Conservation (phyloP, 106 monocot species). For the Chionographis japonica region DNA sequence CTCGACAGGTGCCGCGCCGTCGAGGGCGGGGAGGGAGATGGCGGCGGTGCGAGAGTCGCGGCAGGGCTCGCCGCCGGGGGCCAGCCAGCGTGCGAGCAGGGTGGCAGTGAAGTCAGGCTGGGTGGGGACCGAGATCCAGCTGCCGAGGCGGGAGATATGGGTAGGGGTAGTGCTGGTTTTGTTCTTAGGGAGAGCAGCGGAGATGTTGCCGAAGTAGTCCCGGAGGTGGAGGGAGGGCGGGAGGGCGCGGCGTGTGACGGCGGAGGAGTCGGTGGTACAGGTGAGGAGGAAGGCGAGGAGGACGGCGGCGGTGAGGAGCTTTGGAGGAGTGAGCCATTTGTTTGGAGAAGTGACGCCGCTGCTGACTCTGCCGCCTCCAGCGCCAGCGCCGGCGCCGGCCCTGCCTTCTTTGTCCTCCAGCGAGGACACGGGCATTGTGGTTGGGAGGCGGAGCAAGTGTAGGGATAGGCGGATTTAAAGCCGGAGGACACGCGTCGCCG, state of each 20-base stretch:
- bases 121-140: slow-evolving; percentile 40
- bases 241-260: background rate
- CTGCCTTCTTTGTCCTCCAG: background rate
- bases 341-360: background rate
- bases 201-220: slow-evolving; percentile 3
- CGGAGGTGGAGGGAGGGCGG: background rate
- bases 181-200: background rate
- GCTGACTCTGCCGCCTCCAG: background rate
- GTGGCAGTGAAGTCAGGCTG: slow-evolving; percentile 47
- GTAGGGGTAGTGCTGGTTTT: background rate
- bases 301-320: slow-evolving; percentile 17
- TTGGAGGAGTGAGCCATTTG: slow-evolving; percentile 14
- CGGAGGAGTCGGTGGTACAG: slow-evolving; percentile 8
- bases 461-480: too few species aligned
- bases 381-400: background rate
- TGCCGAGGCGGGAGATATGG: background rate
- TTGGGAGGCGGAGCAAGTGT: background rate
- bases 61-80: slow-evolving; percentile 41
- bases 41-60: slow-evolving; percentile 35
- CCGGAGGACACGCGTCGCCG: too few species aligned
- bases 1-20: slow-evolving; percentile 3
- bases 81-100: slow-evolving; percentile 66
- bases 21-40: slow-evolving; percentile 44
- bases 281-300: slow-evolving; percentile 13
- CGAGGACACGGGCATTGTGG: background rate